phyloP scores from a whole-genome alignment of 352 stramenopile species.

The Phytophthora litchii region DNA sequence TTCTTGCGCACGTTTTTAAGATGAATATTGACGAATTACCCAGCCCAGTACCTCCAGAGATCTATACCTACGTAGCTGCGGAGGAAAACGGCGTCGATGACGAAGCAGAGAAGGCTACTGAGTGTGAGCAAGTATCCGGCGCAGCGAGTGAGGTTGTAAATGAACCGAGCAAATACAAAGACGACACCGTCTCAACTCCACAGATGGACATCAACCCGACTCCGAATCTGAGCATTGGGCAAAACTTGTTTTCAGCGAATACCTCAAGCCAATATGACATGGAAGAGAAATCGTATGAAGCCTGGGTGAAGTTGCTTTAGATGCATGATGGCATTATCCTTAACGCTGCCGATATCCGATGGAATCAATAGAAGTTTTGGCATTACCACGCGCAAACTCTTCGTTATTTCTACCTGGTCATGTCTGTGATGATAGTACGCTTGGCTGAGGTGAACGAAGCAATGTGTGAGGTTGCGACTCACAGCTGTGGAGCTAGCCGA shows the following conservation, averaged over 20 bases:
- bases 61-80: constrained; percentile 43
- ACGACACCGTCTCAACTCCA: not conserved
- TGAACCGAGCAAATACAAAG: not conserved
- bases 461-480: no score
- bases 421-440: not conserved
- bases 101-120: not conserved
- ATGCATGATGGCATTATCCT: not conserved
- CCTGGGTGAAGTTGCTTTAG: constrained; percentile 41
- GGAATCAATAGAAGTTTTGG: not conserved
- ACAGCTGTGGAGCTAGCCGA: constrained; percentile 13
- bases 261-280: constrained; percentile 15
- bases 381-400: no score
- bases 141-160: not conserved
- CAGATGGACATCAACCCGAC: not conserved
- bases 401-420: not conserved
- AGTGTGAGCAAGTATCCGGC: not conserved
- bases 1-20: constrained; percentile 71
- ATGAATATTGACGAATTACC: constrained; percentile 66
- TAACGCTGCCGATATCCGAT: not conserved
- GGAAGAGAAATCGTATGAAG: constrained; percentile 36
- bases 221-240: constrained; percentile 1
- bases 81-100: constrained; percentile 4
- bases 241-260: not conserved
- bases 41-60: constrained; percentile 47
- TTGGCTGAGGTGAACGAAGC: not conserved